Evolutionary conservation across 2,329 filamentous ascomycete species (phyloP), one percentile per base, ranked within the genome.

Genomic region (Blastomyces silverae): DNA sequence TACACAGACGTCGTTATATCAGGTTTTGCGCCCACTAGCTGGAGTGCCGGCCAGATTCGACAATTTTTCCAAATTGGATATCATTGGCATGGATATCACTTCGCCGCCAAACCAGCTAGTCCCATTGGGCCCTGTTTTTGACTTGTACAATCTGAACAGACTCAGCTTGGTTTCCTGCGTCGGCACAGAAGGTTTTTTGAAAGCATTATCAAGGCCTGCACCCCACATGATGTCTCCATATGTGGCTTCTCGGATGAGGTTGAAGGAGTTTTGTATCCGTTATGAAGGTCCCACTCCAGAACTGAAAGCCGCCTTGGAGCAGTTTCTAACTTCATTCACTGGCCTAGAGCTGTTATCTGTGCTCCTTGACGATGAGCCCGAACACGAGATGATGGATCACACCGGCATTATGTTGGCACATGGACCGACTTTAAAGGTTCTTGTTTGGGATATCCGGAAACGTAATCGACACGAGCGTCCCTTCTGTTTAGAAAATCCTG

Each of bases 231-330:
- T 22, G 13, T 10, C 13, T 39, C 37, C 57, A 17, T 44, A 59
- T 46, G 57, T 25, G 37, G 17, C 3, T 22, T 28, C 37, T 59
- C 57, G 37, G 22, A 42, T 59, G 57, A 20, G 28, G 20, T 34
- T 63, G 50, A 63, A 56, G 28, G 61, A 63, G 22, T 63, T 63
- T 34, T 34, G 37, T 37, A 56, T 63, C 37, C 61, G 61, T 37
- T 25, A 42, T 15, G 61, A 63, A 34, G 15, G 20, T 22, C 48
- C 48, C 6, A n/a, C 17, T 3, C 44, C 3, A 20, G 34, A 7
- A 25, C 7, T 56, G 11, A 55, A 37, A n/a, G 8, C 2, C 3
- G 34, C 48, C 61, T 50, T 63, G 13, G 31, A 44, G 42, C 31
- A 13, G 37, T 63, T 63, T 39, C 50, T 63, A 53, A 20, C 34